Evolutionary conservation across 2,329 filamentous ascomycete species (phyloP).

Genomic region (Leptosphaerulina australis): DNA sequence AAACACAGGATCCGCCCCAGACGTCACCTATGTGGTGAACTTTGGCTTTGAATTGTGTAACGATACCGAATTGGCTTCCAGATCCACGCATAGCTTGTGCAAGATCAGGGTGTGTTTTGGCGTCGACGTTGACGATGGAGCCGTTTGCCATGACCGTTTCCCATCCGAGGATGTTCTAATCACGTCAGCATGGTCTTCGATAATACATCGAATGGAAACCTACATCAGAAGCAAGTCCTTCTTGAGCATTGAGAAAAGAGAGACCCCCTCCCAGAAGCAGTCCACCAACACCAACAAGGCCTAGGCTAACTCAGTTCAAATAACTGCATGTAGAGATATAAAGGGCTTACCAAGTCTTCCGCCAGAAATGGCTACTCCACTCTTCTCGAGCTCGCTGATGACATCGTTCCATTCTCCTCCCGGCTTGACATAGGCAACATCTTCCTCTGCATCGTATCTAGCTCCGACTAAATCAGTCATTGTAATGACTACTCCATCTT

Average conservation of each 20-base stretch:
- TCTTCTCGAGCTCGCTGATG: constrained; percentile 38
- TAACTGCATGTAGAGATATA: too few relatives aligned
- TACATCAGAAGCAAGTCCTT: constrained; percentile 37
- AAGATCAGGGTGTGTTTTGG: constrained; percentile 37
- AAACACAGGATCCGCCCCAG: constrained; percentile 50
- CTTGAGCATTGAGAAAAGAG: constrained; percentile 33
- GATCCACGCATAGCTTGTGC: constrained; percentile 42
- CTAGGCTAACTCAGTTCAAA: neutral
- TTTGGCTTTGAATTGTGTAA: constrained; percentile 34
- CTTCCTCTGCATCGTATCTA: constrained; percentile 40
- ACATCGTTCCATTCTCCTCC: constrained; percentile 52
- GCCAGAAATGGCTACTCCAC: constrained; percentile 45
- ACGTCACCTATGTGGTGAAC: constrained; percentile 38
- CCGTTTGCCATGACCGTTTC: constrained; percentile 43
- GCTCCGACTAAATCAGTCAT: constrained; percentile 43
- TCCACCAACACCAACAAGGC: constrained; percentile 33
- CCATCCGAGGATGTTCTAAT: constrained; percentile 44
- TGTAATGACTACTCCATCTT: constrained; percentile 48
- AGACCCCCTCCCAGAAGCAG: constrained; percentile 29
- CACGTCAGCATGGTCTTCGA: too few relatives aligned
- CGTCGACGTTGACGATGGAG: constrained; percentile 33
- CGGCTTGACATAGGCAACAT: constrained; percentile 47
- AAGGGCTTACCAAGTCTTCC: too few relatives aligned
- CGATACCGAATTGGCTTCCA: constrained; percentile 37
- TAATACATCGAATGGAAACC: too few relatives aligned